These are phyloP conservation scores for Sarocladium brachiariae DNA, from an alignment of 2,329 filamentous ascomycete species.

Conservation along the genomic window DNA sequence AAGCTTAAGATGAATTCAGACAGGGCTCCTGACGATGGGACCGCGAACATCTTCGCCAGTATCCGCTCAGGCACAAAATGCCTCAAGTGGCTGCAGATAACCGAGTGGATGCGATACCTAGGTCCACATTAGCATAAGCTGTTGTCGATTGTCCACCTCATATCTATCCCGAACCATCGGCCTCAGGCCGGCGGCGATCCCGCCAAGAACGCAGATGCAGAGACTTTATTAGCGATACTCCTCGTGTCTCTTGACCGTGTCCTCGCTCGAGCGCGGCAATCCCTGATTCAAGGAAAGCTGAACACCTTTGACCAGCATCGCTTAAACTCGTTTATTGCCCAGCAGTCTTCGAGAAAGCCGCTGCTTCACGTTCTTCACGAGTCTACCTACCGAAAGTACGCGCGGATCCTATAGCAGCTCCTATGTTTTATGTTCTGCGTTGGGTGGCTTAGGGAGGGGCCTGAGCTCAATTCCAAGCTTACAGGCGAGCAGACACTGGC, in stretches of 20 bases:
- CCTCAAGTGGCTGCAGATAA: conserved; percentile 1
- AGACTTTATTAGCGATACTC: background rate
- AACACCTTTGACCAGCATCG: conserved; percentile 1
- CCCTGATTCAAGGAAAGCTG: background rate
- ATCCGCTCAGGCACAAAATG: background rate
- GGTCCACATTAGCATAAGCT: conserved; percentile 2
- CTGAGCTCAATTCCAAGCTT: background rate
- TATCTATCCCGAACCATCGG: background rate
- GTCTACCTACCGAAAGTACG: conserved; percentile 1
- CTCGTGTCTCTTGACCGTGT: background rate
- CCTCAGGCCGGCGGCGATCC: background rate
- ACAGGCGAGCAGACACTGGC: background rate
- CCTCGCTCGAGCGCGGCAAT: background rate
- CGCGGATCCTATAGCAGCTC: background rate
- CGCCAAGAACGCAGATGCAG: too few species aligned
- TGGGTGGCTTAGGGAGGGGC: background rate
- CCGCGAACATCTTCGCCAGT: background rate
- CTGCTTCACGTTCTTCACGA: background rate
- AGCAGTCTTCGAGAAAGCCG: background rate
- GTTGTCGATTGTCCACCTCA: background rate
- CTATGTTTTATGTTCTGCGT: conserved; percentile 1
- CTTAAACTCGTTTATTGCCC: conserved; percentile 1
- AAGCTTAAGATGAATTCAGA: background rate
- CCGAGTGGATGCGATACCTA: background rate
- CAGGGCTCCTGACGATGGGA: background rate